Evolutionary conservation across 2,329 filamentous ascomycete species (phyloP).

Genomic region (Cladosporium colombiae): DNA sequence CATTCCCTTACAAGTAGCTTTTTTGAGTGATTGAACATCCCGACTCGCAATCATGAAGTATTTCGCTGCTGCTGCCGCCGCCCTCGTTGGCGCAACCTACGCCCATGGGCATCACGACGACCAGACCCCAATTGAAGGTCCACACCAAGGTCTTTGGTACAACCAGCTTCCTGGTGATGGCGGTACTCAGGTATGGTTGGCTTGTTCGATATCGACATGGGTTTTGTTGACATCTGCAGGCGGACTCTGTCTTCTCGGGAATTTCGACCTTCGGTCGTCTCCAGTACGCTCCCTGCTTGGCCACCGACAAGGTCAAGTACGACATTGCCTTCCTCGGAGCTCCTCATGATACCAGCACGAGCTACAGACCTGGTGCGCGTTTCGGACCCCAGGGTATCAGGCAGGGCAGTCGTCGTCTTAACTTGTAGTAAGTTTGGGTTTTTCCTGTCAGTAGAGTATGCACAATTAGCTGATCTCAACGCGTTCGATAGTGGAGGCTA

Average conservation of each 20-base stretch:
- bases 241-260: conserved; percentile 84
- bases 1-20: neutral
- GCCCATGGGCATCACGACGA: conserved; percentile 62
- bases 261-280: conserved; percentile 83
- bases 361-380: conserved; percentile 78
- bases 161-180: conserved; percentile 80
- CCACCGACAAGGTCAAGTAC: conserved; percentile 68
- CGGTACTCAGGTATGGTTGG: conserved; percentile 67
- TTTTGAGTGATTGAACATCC: neutral
- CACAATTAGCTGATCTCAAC: conserved; percentile 5
- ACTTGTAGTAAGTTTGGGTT: conserved; percentile 70
- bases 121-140: conserved; percentile 65
- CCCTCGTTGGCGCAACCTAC: conserved; percentile 50
- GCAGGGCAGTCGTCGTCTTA: conserved; percentile 81
- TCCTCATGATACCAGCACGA: conserved; percentile 84
- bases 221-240: conserved; percentile 49
- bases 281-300: conserved; percentile 74
- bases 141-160: conserved; percentile 77
- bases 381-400: conserved; percentile 84
- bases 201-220: neutral
- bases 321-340: conserved; percentile 86
- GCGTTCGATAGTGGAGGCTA: conserved; percentile 71
- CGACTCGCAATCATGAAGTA: conserved; percentile 13
- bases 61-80: conserved; percentile 23
- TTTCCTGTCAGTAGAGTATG: conserved; percentile 30